Conservation (phyloP, 208 protist genomes). For the Sergeia podlipaevii region DNA sequence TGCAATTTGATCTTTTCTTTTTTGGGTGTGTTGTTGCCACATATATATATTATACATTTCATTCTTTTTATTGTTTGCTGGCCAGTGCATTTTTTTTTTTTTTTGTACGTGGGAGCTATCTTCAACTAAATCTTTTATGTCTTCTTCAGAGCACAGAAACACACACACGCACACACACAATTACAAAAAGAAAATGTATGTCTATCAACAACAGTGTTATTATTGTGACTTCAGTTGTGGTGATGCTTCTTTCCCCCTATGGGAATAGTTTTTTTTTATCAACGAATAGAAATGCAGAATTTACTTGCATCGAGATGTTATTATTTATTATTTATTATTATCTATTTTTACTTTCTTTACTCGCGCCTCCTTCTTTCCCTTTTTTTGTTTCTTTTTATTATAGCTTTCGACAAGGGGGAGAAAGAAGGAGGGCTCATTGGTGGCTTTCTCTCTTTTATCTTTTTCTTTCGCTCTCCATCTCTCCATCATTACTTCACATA, state of each 20-base stretch:
- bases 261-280: background rate
- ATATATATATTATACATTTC: too few species aligned
- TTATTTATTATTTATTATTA: background rate
- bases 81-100: too few species aligned
- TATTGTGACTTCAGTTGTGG: conserved; percentile 6
- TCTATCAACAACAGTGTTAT: background rate
- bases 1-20: too few species aligned
- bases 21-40: too few species aligned
- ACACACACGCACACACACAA: conserved; percentile 1
- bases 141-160: background rate
- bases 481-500: background rate
- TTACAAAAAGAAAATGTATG: background rate
- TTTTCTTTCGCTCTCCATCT: background rate
- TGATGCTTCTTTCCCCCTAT: background rate
- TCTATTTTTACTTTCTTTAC: background rate
- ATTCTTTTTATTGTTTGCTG: too few species aligned
- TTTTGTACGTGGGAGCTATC: too few species aligned
- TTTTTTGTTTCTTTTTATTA: background rate
- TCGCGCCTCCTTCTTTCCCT: background rate
- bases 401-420: too few species aligned
- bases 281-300: background rate
- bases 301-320: background rate
- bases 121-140: too few species aligned
- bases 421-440: too few species aligned
- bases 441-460: conserved; percentile 3